Evolutionary conservation across 2,329 filamentous ascomycete species (phyloP).

Genomic region (Talaromyces sp.): DNA sequence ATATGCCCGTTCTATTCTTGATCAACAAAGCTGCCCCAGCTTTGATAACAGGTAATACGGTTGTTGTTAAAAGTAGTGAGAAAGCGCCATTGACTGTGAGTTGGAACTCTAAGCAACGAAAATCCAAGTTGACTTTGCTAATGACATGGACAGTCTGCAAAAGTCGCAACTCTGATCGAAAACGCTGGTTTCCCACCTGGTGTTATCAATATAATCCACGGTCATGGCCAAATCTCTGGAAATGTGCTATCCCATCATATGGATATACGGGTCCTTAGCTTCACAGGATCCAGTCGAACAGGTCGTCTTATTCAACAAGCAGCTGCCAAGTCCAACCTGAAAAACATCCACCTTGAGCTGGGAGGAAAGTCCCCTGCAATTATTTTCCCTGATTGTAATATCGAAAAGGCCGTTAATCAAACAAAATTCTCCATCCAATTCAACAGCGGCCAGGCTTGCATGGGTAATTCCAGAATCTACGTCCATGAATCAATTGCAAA

Average conservation of each 20-base stretch:
- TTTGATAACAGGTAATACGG: slow-evolving; percentile 61
- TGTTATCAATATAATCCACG: slow-evolving; percentile 66
- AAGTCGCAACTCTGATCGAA: neutral
- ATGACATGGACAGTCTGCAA: neutral
- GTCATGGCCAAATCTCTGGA: slow-evolving; percentile 51
- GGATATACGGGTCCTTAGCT: slow-evolving; percentile 65
- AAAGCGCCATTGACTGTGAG: slow-evolving; percentile 58
- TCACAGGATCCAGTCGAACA: slow-evolving; percentile 63
- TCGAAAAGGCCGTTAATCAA: slow-evolving; percentile 69
- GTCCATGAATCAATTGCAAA: slow-evolving; percentile 64
- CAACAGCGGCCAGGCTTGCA: slow-evolving; percentile 65
- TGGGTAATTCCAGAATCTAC: slow-evolving; percentile 68
- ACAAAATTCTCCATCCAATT: slow-evolving; percentile 53
- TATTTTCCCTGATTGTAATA: slow-evolving; percentile 63
- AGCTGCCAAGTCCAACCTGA: slow-evolving; percentile 62
- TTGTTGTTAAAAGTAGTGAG: slow-evolving; percentile 67
- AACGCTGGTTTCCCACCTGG: slow-evolving; percentile 61
- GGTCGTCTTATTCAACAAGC: slow-evolving; percentile 63
- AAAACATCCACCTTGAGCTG: slow-evolving; percentile 67
- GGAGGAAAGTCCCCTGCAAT: slow-evolving; percentile 65
- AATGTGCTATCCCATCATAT: slow-evolving; percentile 64
- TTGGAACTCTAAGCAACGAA: neutral
- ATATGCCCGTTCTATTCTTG: slow-evolving; percentile 81
- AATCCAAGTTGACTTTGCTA: neutral
- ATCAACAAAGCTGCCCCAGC: slow-evolving; percentile 79